Conservation (phyloP, 768 basidiomycete genomes). For the Lentinula edodes region DNA sequence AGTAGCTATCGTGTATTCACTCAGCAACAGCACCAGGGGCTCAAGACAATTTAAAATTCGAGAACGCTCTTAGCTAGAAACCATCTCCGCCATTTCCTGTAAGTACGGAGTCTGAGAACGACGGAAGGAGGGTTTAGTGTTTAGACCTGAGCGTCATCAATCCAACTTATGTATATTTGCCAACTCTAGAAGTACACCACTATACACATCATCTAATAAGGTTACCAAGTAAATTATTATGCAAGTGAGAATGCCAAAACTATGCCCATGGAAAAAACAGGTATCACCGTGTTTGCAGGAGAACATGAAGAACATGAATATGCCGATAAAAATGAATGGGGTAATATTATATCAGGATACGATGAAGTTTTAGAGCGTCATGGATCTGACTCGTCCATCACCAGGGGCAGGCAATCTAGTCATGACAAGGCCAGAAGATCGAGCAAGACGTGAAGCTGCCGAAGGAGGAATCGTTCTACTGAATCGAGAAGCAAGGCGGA, state of each 20-base stretch:
- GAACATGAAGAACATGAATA: neutral
- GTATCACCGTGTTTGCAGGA: neutral
- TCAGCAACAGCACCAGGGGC: neutral
- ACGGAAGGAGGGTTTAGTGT: neutral
- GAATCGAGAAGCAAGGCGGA: slow-evolving; percentile 31
- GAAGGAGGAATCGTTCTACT: neutral
- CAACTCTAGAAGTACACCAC: neutral
- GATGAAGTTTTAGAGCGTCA: slow-evolving; percentile 3
- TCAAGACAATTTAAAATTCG: neutral
- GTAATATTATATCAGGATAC: neutral
- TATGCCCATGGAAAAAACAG: neutral
- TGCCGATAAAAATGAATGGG: neutral
- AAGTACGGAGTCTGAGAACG: neutral
- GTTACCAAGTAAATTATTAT: slow-evolving; percentile 6
- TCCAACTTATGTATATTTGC: neutral
- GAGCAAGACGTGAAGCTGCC: slow-evolving; percentile 3
- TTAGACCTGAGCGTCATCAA: neutral
- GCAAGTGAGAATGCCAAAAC: neutral
- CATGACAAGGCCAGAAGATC: neutral
- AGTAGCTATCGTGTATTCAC: neutral
- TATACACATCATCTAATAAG: neutral
- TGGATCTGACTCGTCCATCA: slow-evolving; percentile 8
- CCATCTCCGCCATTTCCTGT: neutral
- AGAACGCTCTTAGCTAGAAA: neutral
- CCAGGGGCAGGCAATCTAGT: neutral